These are phyloP conservation scores for Cladosporium sp. DNA, from an alignment of 2,329 filamentous ascomycete species.

Conservation along the genomic window DNA sequence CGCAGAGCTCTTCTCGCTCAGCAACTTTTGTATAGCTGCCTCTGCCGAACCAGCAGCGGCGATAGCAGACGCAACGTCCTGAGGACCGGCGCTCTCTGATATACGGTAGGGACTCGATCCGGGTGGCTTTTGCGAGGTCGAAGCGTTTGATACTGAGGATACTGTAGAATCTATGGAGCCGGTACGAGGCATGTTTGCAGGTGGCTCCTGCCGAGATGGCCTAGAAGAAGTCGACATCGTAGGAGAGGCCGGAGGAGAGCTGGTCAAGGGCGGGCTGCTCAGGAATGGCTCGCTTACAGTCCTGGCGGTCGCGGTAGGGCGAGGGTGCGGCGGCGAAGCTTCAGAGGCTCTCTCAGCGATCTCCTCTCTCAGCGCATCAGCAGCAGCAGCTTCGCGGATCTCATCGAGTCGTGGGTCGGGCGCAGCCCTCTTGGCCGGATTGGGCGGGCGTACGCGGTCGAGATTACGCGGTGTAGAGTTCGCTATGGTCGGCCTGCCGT, in stretches of 20 bases:
- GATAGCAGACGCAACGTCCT: conserved; percentile 75
- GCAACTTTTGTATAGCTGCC: conserved; percentile 77
- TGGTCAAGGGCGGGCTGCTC: conserved; percentile 19
- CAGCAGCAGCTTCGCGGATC: conserved; percentile 21
- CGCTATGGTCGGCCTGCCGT: conserved; percentile 1
- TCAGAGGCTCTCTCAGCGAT: conserved; percentile 15
- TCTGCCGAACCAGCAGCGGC: conserved; percentile 83
- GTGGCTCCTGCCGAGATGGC: conserved; percentile 17
- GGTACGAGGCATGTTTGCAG: conserved; percentile 50
- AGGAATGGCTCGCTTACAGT: conserved; percentile 11
- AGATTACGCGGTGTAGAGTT: conserved; percentile 1
- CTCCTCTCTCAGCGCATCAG: conserved; percentile 25
- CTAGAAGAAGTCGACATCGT: conserved; percentile 34
- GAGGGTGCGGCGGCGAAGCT: conserved; percentile 3
- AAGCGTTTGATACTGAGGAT: conserved; percentile 50
- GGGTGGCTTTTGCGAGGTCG: conserved; percentile 31
- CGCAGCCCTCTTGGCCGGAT: conserved; percentile 19
- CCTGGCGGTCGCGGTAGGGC: conserved; percentile 14
- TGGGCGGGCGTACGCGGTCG: conserved; percentile 16
- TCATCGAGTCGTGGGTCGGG: conserved; percentile 22
- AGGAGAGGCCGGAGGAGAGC: conserved; percentile 33
- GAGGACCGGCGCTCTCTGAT: conserved; percentile 51
- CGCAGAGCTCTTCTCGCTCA: conserved; percentile 87
- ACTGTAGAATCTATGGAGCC: conserved; percentile 93
- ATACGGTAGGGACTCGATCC: conserved; percentile 41